These are phyloP conservation scores for Gryganskiella cystojenkinii DNA, from an alignment of 192 early-diverging fungal species.

Conservation along the genomic window DNA sequence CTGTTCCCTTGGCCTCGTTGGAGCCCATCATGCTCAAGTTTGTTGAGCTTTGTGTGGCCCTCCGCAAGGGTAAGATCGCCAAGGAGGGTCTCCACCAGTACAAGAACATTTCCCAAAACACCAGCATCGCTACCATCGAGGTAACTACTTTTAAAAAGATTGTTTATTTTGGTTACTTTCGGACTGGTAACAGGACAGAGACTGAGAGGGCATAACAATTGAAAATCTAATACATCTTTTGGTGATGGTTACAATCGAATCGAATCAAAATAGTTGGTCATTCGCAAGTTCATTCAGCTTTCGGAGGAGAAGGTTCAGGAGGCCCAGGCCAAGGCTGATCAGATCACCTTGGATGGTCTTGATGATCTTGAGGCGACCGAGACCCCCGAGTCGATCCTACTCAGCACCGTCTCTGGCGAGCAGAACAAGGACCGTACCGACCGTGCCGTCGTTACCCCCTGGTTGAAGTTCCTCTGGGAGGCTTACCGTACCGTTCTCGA, in stretches of 20 bases:
- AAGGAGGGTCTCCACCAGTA: constrained; percentile 98
- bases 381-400: constrained; percentile 96
- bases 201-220: background rate
- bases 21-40: constrained; percentile 97
- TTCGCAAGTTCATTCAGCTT: constrained; percentile 87
- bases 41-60: constrained; percentile 89
- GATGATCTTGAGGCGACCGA: constrained; percentile 98
- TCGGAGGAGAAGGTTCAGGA: constrained; percentile 89
- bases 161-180: background rate
- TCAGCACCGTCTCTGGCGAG: constrained; percentile 94
- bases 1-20: constrained; percentile 77
- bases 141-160: constrained; percentile 59
- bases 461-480: constrained; percentile 99
- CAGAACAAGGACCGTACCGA: constrained; percentile 97
- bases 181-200: background rate
- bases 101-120: constrained; percentile 98
- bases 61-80: constrained; percentile 89
- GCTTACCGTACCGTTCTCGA: constrained; percentile 98
- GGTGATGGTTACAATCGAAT: background rate
- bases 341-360: constrained; percentile 82
- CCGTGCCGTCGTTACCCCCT: constrained; percentile 97
- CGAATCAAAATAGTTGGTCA: constrained; percentile 70
- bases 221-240: background rate
- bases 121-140: constrained; percentile 89
- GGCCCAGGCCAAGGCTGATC: constrained; percentile 93